phyloP scores from a whole-genome alignment of 805 yeast genomes.

The Candida ovalis region DNA sequence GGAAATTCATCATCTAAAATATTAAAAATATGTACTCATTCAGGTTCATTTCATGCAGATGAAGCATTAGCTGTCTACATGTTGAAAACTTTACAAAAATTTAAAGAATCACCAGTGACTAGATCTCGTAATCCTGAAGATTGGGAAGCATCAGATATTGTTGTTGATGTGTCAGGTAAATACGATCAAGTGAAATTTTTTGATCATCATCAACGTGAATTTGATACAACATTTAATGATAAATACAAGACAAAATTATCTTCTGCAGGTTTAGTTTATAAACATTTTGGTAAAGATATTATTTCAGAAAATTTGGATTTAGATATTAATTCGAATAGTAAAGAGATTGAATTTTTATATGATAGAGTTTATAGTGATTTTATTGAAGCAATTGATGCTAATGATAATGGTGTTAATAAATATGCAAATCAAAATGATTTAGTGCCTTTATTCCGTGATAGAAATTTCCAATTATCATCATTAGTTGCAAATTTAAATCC shows the following conservation, averaged over 20 bases:
- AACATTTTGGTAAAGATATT: conserved; percentile 75
- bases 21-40: conserved; percentile 78
- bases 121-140: conserved; percentile 81
- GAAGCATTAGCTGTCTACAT: conserved; percentile 91
- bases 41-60: conserved; percentile 96
- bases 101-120: conserved; percentile 58
- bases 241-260: conserved; percentile 74
- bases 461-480: conserved; percentile 72
- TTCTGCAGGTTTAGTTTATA: conserved; percentile 91
- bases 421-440: conserved; percentile 50
- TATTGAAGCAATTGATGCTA: conserved; percentile 90
- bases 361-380: conserved; percentile 80
- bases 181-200: conserved; percentile 83
- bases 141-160: conserved; percentile 86
- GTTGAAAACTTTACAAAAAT: conserved; percentile 70
- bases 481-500: conserved; percentile 82
- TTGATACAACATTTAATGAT: conserved; percentile 65
- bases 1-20: conserved; percentile 8
- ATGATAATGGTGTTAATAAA: conserved; percentile 87
- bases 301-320: conserved; percentile 49
- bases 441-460: conserved; percentile 64
- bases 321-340: conserved; percentile 29
- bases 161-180: conserved; percentile 91
- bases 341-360: conserved; percentile 61
- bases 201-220: conserved; percentile 97